Evolutionary conservation across 305 asterid genomes (phyloP).

Genomic region (Fraxinus dipetala): DNA sequence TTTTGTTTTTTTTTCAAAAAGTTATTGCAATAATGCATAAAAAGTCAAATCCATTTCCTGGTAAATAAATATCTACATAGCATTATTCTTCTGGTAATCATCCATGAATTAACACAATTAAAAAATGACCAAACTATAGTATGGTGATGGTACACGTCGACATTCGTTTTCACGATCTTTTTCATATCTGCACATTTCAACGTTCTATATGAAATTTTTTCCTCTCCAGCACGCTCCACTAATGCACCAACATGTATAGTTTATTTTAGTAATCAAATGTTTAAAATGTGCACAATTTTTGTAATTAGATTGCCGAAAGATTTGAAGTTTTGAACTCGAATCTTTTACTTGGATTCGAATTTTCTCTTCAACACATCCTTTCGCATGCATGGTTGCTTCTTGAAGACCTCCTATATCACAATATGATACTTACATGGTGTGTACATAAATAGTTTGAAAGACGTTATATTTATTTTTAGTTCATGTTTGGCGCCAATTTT

Average conservation of each 20-base stretch:
- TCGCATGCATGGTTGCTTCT: too few species aligned
- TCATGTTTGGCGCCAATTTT: too few species aligned
- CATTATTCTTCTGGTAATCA: slow-evolving; percentile 18
- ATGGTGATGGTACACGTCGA: background rate
- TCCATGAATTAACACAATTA: background rate
- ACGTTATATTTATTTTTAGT: too few species aligned
- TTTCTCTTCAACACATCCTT: too few species aligned
- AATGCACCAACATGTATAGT: background rate
- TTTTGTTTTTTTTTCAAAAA: background rate
- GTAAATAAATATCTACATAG: background rate
- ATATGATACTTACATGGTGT: too few species aligned
- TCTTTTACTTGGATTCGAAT: too few species aligned
- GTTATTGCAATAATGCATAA: background rate
- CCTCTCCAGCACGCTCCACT: background rate
- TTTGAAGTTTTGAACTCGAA: too few species aligned
- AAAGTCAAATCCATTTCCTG: slow-evolving; percentile 16
- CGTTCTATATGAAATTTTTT: too few species aligned
- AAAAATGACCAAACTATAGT: background rate
- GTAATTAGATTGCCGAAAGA: background rate
- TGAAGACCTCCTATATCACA: too few species aligned
- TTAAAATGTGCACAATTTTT: background rate
- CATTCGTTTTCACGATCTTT: background rate
- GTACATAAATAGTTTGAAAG: too few species aligned
- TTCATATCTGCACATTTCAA: background rate
- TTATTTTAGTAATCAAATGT: background rate